Percentiles rank a stretch among this genome's conserved stretches.
Conservation (phyloP, 192 early-diverging fungal species). For the Backusella psychrophila region DNA sequence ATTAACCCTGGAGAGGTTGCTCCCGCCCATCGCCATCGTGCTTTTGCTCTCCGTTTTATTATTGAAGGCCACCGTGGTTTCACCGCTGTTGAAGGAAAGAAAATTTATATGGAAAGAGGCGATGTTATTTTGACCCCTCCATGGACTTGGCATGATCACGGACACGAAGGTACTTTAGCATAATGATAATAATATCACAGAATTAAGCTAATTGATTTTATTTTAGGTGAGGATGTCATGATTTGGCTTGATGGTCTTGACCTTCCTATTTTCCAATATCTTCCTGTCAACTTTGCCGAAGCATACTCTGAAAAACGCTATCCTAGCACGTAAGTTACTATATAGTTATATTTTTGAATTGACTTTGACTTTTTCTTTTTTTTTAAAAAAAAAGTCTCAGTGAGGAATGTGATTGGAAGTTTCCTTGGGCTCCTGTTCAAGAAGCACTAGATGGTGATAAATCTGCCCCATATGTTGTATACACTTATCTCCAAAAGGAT, state of each 20-base stretch:
- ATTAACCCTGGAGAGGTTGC: conserved; percentile 15
- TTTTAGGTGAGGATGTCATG: conserved; percentile 12
- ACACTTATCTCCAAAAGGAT: neutral
- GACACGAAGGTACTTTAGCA: neutral
- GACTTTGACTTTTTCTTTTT: neutral
- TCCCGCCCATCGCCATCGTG: conserved; percentile 12
- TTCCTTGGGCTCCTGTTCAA: conserved; percentile 10
- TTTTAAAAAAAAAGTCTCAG: neutral
- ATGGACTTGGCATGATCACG: conserved; percentile 16
- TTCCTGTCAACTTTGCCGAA: conserved; percentile 16
- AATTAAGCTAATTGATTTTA: neutral
- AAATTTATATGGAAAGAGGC: conserved; percentile 16
- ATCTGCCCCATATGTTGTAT: neutral
- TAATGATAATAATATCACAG: neutral
- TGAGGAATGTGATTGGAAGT: neutral
- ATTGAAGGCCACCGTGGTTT: conserved; percentile 10
- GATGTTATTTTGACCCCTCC: conserved; percentile 16
- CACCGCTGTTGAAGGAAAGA: conserved; percentile 13
- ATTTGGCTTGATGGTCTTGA: conserved; percentile 17
- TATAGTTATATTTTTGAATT: neutral
- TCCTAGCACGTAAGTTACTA: conserved; percentile 10
- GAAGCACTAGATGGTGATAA: neutral
- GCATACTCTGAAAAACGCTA: conserved; percentile 7
- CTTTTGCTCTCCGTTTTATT: conserved; percentile 14
- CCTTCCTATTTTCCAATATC: conserved; percentile 9